A percentile compares a stretch with the other conserved stretches of the same genome.
phyloP scores from a whole-genome alignment of 176 grass and related monocot genomes.

The Paspalum notatum region DNA sequence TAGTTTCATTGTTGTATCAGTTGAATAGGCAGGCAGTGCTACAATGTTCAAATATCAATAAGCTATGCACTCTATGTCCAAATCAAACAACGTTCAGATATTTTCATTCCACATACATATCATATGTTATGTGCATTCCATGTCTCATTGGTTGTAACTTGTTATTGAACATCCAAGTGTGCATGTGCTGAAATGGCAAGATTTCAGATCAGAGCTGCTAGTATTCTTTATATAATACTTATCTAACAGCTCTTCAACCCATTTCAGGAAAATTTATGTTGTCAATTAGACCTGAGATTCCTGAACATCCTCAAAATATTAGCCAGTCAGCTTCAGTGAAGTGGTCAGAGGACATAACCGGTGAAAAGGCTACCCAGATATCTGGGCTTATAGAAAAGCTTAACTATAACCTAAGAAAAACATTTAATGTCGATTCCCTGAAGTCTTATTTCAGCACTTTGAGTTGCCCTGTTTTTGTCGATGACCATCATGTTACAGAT shows the following conservation, averaged over 20 bases:
- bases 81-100: not conserved
- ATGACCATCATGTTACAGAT: constrained; percentile 54
- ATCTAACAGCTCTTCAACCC: constrained; percentile 29
- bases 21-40: not conserved
- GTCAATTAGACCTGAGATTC: constrained; percentile 74
- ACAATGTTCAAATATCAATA: not conserved
- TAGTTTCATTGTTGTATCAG: not conserved
- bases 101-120: constrained; percentile 2
- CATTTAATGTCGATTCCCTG: constrained; percentile 62
- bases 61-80: constrained; percentile 6
- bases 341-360: constrained; percentile 79
- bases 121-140: constrained; percentile 23
- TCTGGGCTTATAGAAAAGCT: constrained; percentile 76
- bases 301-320: constrained; percentile 46
- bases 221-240: not conserved
- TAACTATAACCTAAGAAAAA: constrained; percentile 78
- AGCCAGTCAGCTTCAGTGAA: constrained; percentile 43
- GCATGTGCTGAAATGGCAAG: not conserved
- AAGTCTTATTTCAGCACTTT: constrained; percentile 84
- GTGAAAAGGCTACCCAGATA: constrained; percentile 61
- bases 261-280: constrained; percentile 84
- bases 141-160: constrained; percentile 18
- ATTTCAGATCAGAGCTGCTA: not conserved
- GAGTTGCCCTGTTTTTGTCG: constrained; percentile 61
- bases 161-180: constrained; percentile 11